Base-by-base conservation (phyloP, 1,284 basidiomycete species). In the Lignosus rhinocerotis region DNA sequence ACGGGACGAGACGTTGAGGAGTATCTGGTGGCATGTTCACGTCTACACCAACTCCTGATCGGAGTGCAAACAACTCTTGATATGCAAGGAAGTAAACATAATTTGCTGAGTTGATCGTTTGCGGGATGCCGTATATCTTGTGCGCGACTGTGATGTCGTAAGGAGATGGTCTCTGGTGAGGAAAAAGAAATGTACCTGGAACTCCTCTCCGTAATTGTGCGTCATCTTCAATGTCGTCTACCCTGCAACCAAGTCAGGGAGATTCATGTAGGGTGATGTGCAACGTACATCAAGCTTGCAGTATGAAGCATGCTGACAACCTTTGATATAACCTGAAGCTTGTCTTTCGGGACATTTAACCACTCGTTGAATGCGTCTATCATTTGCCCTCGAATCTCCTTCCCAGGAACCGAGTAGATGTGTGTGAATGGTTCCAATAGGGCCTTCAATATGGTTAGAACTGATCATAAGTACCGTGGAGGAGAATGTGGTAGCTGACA, bases 171-270 rank as follows among this genome's bases (percentile, higher is more conserved):
- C 33, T 31, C 30, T 10, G 14, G 10, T 33, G 2, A 32, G 51
- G 46, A 16, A 49, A 30, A n/a, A 54, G 48, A 38, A 5, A 33
- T 76, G 31, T 61, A 90, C 90, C 89, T 43, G 93, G 97, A 25
- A 87, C 81, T 0, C 96, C 96, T 56, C 96, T 76, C 9, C 97
- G 81, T 30, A 99, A 80, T 66, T 96, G 92, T 0, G 94, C 94
- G 64, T 93, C 92, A 69, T 99, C 97, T 74, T 99, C 94, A 39
- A 99, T 96, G 71, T 99, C 97, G 72, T 99, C 97, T 68, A 99
- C 88, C 65, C 93, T 95, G 55, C 60, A 6, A 48, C 53, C 48
- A 16, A 31, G 58, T 62, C 50, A 61, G 39, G 33, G 41, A 9
- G 47, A 16, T 47, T 45, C 0, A 4, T 11, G 6, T 8, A 17